Percentiles rank a stretch among this genome's conserved stretches.
Conservation (phyloP, 2,329 filamentous ascomycete species). For the Alternaria rosae region DNA sequence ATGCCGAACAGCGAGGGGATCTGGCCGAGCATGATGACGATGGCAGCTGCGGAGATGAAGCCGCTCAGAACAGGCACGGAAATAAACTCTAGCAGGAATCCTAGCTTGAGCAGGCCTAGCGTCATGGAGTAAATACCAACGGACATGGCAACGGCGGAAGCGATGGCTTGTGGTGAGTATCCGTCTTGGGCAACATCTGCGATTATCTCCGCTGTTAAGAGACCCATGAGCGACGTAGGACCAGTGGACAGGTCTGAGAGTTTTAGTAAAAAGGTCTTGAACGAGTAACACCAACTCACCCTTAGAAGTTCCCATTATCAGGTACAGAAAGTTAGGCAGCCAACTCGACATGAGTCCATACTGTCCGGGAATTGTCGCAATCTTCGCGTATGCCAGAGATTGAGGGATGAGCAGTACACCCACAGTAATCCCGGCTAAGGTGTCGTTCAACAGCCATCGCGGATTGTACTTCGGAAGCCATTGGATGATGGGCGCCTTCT, state of each 20-base stretch:
- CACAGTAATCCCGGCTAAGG: slow-evolving; percentile 71
- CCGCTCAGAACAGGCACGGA: slow-evolving; percentile 70
- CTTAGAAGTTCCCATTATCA: slow-evolving; percentile 82
- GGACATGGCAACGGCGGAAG: slow-evolving; percentile 68
- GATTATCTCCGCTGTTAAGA: slow-evolving; percentile 69
- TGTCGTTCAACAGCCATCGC: slow-evolving; percentile 68
- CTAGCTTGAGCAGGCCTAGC: slow-evolving; percentile 68
- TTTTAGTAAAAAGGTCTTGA: slow-evolving; percentile 44
- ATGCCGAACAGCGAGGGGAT: slow-evolving; percentile 67
- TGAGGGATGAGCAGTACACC: slow-evolving; percentile 87
- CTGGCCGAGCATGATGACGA: slow-evolving; percentile 72
- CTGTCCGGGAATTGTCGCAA: slow-evolving; percentile 86
- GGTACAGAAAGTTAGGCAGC: slow-evolving; percentile 93
- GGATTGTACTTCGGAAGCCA: slow-evolving; percentile 70
- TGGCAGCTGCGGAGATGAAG: slow-evolving; percentile 71
- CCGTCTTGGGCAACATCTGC: slow-evolving; percentile 58
- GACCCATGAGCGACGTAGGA: slow-evolving; percentile 69
- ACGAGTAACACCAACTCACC: slow-evolving; percentile 20
- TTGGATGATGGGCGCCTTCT: slow-evolving; percentile 68
- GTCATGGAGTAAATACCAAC: slow-evolving; percentile 68
- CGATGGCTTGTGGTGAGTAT: slow-evolving; percentile 63
- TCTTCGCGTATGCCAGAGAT: slow-evolving; percentile 94
- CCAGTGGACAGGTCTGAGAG: slow-evolving; percentile 68
- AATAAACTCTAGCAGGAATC: slow-evolving; percentile 71
- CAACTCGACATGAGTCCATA: slow-evolving; percentile 91